Evolutionary conservation across 2,329 filamentous ascomycete species (phyloP).

Genomic region (Cladosporium sphaerospermum): DNA sequence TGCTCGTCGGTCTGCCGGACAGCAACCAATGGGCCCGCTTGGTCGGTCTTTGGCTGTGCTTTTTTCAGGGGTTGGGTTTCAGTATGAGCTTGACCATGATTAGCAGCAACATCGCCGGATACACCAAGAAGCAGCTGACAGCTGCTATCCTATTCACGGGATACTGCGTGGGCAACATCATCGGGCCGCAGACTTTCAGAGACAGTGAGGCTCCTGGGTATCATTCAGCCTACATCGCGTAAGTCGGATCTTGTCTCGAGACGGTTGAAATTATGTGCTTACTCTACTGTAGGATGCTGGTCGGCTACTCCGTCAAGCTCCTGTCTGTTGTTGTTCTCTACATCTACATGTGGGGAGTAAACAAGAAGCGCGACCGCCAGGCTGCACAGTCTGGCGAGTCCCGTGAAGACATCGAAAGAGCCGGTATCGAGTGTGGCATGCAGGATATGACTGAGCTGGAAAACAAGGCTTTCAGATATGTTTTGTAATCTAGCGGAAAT

Average conservation of each 20-base stretch:
- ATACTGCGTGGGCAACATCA: constrained; percentile 46
- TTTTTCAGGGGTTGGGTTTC: constrained; percentile 49
- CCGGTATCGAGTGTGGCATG: constrained; percentile 51
- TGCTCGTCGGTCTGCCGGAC: constrained; percentile 48
- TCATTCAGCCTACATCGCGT: constrained; percentile 18
- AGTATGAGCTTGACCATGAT: constrained; percentile 50
- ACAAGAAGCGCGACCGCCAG: constrained; percentile 49
- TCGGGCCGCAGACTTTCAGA: constrained; percentile 12
- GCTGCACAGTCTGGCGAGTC: constrained; percentile 29
- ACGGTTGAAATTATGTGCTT: background rate
- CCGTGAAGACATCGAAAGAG: constrained; percentile 40
- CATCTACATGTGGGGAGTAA: constrained; percentile 50
- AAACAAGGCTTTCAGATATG: constrained; percentile 50
- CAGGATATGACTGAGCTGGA: constrained; percentile 51
- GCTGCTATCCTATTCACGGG: constrained; percentile 47
- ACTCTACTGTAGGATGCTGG: constrained; percentile 42
- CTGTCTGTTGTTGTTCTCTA: constrained; percentile 46
- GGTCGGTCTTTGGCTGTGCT: constrained; percentile 53
- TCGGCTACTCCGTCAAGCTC: constrained; percentile 51
- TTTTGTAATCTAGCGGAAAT: too few relatives aligned
- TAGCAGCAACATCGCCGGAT: constrained; percentile 48
- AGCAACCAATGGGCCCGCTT: constrained; percentile 52
- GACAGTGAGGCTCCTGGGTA: constrained; percentile 13
- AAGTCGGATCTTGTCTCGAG: constrained; percentile 11
- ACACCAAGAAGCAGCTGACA: constrained; percentile 51